Conservation (phyloP, 495 filamentous ascomycete genomes). For the Podospora sp. region DNA sequence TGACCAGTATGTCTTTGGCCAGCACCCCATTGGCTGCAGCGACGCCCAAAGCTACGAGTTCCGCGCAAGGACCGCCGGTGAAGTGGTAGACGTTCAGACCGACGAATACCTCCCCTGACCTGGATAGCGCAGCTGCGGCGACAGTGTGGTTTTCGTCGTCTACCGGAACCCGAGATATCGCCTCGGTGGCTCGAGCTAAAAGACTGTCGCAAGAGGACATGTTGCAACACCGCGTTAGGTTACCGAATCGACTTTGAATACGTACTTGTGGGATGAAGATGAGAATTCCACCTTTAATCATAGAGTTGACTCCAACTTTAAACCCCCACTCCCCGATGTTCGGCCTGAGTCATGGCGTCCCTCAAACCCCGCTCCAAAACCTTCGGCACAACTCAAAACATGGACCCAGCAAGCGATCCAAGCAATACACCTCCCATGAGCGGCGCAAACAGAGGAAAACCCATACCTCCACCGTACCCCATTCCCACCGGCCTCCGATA, state of each 20-base stretch:
- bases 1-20: slow-evolving; percentile 13
- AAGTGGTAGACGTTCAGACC: slow-evolving; percentile 21
- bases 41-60: slow-evolving; percentile 14
- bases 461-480: slow-evolving; percentile 5
- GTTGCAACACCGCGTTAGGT: no score
- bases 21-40: slow-evolving; percentile 16
- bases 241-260: no score
- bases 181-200: not conserved
- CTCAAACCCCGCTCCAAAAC: no score
- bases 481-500: slow-evolving; percentile 15
- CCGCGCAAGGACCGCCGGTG: slow-evolving; percentile 20
- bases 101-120: slow-evolving; percentile 14
- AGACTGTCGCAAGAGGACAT: no score
- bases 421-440: slow-evolving; percentile 12
- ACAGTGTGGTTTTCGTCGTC: slow-evolving; percentile 20
- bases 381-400: not conserved
- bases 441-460: not conserved
- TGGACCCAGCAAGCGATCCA: not conserved
- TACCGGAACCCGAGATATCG: not conserved
- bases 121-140: slow-evolving; percentile 8
- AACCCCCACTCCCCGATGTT: no score
- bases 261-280: no score
- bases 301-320: no score
- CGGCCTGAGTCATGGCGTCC: no score
- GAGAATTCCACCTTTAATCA: no score